phyloP scores from a whole-genome alignment of 306 rosid species.

The Prinsepia uniflora region DNA sequence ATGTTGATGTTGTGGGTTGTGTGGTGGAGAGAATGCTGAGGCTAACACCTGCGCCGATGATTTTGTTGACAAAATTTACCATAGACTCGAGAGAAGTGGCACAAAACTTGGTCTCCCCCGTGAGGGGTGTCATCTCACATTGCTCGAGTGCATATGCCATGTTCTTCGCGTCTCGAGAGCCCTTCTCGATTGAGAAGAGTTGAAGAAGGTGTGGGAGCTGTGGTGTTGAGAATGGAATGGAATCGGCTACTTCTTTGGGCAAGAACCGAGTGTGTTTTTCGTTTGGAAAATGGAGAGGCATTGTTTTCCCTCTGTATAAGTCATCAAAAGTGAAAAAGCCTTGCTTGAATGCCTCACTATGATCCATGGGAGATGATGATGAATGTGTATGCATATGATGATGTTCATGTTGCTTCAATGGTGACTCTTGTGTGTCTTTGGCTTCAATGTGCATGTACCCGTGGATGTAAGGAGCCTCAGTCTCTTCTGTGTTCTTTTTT shows the following conservation, averaged over 20 bases:
- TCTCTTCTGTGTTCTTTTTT: background rate
- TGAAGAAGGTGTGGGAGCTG: constrained; percentile 50
- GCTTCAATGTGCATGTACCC: background rate
- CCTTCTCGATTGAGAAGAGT: constrained; percentile 42
- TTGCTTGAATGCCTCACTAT: constrained; percentile 41
- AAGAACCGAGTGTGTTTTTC: constrained; percentile 33
- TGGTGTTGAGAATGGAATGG: constrained; percentile 50
- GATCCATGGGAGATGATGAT: constrained; percentile 24
- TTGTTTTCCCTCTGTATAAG: constrained; percentile 35
- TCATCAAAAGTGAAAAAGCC: constrained; percentile 49
- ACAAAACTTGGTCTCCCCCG: constrained; percentile 52
- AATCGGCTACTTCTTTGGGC: constrained; percentile 38
- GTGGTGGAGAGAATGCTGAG: constrained; percentile 33
- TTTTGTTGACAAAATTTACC: constrained; percentile 27
- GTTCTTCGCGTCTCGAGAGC: constrained; percentile 35
- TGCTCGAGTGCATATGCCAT: constrained; percentile 37
- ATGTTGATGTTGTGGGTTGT: constrained; percentile 30
- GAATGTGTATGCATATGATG: constrained; percentile 15
- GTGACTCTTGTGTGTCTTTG: background rate
- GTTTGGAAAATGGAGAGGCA: constrained; percentile 52
- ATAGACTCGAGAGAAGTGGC: constrained; percentile 57
- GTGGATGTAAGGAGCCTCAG: background rate
- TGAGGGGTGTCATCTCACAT: constrained; percentile 35
- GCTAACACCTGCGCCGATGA: constrained; percentile 29
- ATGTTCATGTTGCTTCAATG: constrained; percentile 9